Evolutionary conservation across 345 rosid species (phyloP).

Genomic region (Physaria fendleri): DNA sequence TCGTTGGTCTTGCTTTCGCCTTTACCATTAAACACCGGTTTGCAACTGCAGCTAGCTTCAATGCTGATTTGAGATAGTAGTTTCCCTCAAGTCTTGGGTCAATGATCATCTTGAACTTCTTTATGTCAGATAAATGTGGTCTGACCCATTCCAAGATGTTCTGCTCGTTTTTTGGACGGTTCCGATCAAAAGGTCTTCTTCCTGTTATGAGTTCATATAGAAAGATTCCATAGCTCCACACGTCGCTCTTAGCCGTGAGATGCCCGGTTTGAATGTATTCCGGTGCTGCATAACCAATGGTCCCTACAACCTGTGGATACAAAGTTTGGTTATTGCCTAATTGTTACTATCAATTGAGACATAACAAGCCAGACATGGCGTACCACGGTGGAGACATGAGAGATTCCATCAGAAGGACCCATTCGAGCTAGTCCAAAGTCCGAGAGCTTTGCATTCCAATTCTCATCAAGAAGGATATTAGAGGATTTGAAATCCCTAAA

Average conservation of each 20-base stretch:
- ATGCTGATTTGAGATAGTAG: slow-evolving; percentile 52
- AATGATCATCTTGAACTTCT: slow-evolving; percentile 61
- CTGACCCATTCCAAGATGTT: slow-evolving; percentile 92
- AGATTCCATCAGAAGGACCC: slow-evolving; percentile 84
- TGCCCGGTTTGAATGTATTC: slow-evolving; percentile 85
- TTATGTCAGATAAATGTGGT: slow-evolving; percentile 62
- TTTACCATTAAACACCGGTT: slow-evolving; percentile 66
- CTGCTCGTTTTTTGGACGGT: slow-evolving; percentile 78
- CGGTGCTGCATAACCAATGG: slow-evolving; percentile 94
- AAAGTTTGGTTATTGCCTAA: not conserved
- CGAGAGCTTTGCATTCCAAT: slow-evolving; percentile 90
- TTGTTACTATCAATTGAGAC: not conserved
- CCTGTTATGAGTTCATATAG: slow-evolving; percentile 90
- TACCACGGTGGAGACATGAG: slow-evolving; percentile 95
- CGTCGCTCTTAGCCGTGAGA: slow-evolving; percentile 75
- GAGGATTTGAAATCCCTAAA: slow-evolving; percentile 96
- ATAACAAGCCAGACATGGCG: not conserved
- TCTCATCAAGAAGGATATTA: slow-evolving; percentile 78
- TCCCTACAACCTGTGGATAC: slow-evolving; percentile 66
- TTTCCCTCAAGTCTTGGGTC: slow-evolving; percentile 84
- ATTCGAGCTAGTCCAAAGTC: slow-evolving; percentile 95
- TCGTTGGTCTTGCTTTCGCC: slow-evolving; percentile 62
- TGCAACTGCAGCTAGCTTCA: slow-evolving; percentile 72
- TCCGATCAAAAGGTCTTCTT: slow-evolving; percentile 71
- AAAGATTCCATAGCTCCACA: slow-evolving; percentile 90